Conservation (phyloP, 441 rosid genomes). For the Hypseocharis bilobata region DNA sequence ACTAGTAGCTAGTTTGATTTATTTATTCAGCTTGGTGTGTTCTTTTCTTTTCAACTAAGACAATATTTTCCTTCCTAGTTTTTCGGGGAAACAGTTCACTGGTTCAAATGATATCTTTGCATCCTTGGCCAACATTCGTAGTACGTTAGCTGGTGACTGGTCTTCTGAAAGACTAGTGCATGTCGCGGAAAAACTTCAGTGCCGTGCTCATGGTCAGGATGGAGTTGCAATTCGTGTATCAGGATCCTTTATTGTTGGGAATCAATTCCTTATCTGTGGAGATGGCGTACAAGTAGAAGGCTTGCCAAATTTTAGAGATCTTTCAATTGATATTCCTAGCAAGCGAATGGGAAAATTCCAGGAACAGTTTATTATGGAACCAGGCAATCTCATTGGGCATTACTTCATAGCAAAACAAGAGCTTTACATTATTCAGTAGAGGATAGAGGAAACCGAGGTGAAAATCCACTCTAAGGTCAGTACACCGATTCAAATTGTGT, state of each 20-base stretch:
- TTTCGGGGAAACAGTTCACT: slow-evolving; percentile 40
- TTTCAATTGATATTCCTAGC: slow-evolving; percentile 59
- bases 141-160: slow-evolving; percentile 74
- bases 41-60: slow-evolving; percentile 11
- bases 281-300: slow-evolving; percentile 89
- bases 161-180: slow-evolving; percentile 77
- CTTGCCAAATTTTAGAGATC: slow-evolving; percentile 73
- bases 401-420: slow-evolving; percentile 65
- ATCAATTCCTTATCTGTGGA: slow-evolving; percentile 86
- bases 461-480: slow-evolving; percentile 8
- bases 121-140: slow-evolving; percentile 51
- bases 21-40: not conserved
- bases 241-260: slow-evolving; percentile 74
- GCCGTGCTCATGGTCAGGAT: slow-evolving; percentile 52
- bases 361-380: slow-evolving; percentile 68
- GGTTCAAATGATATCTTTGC: slow-evolving; percentile 53
- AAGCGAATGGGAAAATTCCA: slow-evolving; percentile 76
- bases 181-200: slow-evolving; percentile 78
- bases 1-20: not conserved
- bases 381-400: slow-evolving; percentile 51
- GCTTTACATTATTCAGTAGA: slow-evolving; percentile 43
- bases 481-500: not conserved
- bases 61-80: slow-evolving; percentile 28
- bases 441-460: too few relatives aligned
- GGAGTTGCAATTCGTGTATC: slow-evolving; percentile 72